Evolutionary conservation across 148 eudicot species (phyloP).

Genomic region (Camellia granthamiana): DNA sequence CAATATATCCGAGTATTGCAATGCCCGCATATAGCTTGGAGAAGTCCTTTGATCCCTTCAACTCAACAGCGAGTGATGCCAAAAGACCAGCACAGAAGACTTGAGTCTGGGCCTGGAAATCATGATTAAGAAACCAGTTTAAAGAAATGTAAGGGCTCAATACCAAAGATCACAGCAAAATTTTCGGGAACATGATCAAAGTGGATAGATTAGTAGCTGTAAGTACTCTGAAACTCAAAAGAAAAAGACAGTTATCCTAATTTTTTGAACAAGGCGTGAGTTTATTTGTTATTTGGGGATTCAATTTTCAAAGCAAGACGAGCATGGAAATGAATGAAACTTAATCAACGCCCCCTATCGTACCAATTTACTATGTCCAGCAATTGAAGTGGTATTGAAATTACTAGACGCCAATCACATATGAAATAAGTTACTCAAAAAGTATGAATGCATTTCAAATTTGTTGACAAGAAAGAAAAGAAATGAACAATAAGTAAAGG

Average conservation of each 20-base stretch:
- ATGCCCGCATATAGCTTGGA: slow-evolving; percentile 87
- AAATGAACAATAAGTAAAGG: slow-evolving; percentile 13
- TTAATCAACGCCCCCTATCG: too few relatives aligned
- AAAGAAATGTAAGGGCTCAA: background rate
- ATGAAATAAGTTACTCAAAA: too few relatives aligned
- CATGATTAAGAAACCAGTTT: slow-evolving; percentile 12
- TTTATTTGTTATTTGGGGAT: too few relatives aligned
- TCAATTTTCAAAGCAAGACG: background rate
- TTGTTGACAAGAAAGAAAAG: background rate
- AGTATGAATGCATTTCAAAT: too few relatives aligned
- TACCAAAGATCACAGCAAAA: background rate
- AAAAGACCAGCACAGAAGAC: slow-evolving; percentile 69
- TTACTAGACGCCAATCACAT: too few relatives aligned
- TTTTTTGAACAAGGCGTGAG: background rate
- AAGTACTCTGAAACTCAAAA: background rate
- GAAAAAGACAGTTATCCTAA: background rate
- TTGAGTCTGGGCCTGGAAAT: slow-evolving; percentile 61
- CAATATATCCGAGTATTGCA: slow-evolving; percentile 84
- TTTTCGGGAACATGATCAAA: background rate
- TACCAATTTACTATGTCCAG: too few relatives aligned
- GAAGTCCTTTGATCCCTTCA: slow-evolving; percentile 85
- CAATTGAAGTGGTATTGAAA: too few relatives aligned
- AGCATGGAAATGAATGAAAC: background rate
- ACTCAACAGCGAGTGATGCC: slow-evolving; percentile 63
- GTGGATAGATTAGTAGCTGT: background rate